phyloP scores from a whole-genome alignment of 2,329 filamentous ascomycete genomes.

The Diplodia corticola region DNA sequence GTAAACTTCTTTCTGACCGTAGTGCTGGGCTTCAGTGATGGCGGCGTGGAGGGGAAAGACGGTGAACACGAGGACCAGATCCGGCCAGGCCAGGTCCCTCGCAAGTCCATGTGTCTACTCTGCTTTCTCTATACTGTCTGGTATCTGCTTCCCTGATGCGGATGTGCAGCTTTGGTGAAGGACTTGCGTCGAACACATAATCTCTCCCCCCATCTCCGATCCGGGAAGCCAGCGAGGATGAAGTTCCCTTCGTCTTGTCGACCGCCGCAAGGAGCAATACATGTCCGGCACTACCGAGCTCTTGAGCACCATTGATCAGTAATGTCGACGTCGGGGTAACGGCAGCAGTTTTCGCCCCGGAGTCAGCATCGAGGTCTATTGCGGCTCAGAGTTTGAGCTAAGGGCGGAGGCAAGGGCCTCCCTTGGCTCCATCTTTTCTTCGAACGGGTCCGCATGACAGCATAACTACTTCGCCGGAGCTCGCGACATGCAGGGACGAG shows the following conservation, averaged over 20 bases:
- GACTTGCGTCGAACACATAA: background rate
- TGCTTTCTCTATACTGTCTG: too few relatives aligned
- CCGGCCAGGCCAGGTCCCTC: background rate
- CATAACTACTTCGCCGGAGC: background rate
- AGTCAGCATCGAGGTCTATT: too few relatives aligned
- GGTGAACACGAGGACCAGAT: background rate
- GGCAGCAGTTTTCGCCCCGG: too few relatives aligned
- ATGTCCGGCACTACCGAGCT: background rate
- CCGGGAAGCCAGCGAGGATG: background rate
- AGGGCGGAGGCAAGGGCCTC: too few relatives aligned
- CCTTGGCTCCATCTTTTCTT: too few relatives aligned
- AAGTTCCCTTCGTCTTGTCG: background rate
- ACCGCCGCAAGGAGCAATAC: background rate
- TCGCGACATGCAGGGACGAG: background rate
- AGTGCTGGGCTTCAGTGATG: background rate
- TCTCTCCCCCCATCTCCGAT: background rate
- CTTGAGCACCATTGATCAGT: too few relatives aligned
- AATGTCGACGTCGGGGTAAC: too few relatives aligned
- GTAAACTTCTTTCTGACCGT: background rate
- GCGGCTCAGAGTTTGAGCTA: too few relatives aligned
- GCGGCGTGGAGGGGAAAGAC: background rate
- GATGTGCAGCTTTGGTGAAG: background rate
- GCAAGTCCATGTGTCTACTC: background rate
- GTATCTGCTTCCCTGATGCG: background rate
- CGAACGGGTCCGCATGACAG: too few relatives aligned